Conservation (phyloP, 176 grass and related monocot genomes). For the Lolium rigidum region DNA sequence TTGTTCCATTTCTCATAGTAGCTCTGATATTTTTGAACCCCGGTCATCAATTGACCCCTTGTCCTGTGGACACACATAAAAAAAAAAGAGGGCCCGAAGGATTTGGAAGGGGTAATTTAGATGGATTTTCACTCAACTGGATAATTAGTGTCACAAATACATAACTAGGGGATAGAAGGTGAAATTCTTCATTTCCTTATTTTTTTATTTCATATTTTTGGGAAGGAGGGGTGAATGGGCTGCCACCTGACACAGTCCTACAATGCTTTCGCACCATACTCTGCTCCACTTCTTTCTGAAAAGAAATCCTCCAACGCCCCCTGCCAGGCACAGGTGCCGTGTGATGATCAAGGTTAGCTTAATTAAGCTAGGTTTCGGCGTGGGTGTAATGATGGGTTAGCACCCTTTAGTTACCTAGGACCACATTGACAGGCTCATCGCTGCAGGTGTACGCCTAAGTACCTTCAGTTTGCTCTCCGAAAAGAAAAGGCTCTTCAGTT, state of each 20-base stretch:
- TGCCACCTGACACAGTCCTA: background rate
- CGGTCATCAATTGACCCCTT: no score
- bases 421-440: constrained; percentile 24
- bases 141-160: no score
- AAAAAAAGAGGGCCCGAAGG: no score
- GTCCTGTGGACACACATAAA: no score
- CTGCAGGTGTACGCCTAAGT: background rate
- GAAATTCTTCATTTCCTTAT: background rate
- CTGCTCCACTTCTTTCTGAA: background rate
- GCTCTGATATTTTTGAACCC: no score
- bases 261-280: background rate
- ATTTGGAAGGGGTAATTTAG: no score
- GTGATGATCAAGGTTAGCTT: constrained; percentile 33
- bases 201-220: background rate
- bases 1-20: no score
- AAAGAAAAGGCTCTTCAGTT: no score
- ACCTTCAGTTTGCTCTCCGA: no score
- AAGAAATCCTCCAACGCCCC: background rate
- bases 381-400: constrained; percentile 46
- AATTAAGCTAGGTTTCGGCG: background rate
- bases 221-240: background rate
- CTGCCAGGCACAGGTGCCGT: background rate
- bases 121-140: no score
- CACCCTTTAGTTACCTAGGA: background rate
- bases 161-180: no score